These are phyloP conservation scores for Quercus tomentella DNA, from an alignment of 331 rosid genomes.

Conservation along the genomic window DNA sequence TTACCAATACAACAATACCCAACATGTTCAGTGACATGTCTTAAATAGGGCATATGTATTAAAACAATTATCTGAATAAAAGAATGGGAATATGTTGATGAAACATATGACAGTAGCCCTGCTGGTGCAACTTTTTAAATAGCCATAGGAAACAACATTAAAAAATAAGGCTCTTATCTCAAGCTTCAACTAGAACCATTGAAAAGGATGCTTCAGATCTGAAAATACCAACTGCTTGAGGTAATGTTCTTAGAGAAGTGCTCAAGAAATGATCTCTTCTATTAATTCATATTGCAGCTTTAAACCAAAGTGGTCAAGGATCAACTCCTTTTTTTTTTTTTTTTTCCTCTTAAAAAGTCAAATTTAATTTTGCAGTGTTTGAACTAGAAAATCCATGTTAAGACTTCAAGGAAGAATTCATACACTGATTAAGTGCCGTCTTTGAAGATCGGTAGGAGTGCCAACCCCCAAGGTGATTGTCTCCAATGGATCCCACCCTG, in stretches of 20 bases:
- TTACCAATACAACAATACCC: background rate
- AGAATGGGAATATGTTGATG: background rate
- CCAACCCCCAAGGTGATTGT: slow-evolving; percentile 93
- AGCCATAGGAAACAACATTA: background rate
- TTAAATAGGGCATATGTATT: background rate
- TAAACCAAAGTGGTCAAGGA: background rate
- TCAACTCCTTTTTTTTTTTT: background rate
- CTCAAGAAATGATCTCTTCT: background rate
- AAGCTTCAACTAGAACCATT: background rate
- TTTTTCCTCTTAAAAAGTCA: background rate
- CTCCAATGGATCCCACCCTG: slow-evolving; percentile 89
- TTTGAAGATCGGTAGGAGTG: slow-evolving; percentile 93
- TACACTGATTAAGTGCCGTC: slow-evolving; percentile 93
- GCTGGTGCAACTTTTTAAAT: background rate
- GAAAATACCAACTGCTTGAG: background rate
- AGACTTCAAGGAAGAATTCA: slow-evolving; percentile 13
- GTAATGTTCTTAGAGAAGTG: background rate
- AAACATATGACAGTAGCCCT: background rate
- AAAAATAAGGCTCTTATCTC: background rate
- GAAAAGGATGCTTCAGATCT: background rate
- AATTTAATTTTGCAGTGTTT: background rate
- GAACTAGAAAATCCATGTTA: background rate
- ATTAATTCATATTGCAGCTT: background rate
- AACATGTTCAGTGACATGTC: background rate
- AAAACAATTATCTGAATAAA: background rate